Evolutionary conservation across 371 early-diverging fungal species (phyloP).

Genomic region (Apophysomyces variabilis): DNA sequence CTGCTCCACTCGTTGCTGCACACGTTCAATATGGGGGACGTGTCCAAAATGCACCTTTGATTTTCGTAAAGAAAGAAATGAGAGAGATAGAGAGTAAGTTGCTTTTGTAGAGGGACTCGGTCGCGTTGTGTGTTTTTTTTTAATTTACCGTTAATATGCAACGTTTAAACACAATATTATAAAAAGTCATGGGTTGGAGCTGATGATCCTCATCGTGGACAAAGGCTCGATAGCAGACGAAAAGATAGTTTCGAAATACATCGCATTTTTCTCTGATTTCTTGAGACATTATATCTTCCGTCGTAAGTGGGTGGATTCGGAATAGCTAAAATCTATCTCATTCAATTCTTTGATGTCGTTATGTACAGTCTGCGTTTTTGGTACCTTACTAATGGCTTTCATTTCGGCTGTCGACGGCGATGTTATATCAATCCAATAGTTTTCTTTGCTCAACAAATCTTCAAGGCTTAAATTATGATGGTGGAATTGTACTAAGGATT

Average conservation of each 20-base stretch:
- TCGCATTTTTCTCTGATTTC: slow-evolving; percentile 93
- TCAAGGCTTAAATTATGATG: slow-evolving; percentile 32
- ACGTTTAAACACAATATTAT: slow-evolving; percentile 74
- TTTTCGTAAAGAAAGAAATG: neutral
- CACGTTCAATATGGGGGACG: slow-evolving; percentile 56
- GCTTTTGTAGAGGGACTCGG: no score
- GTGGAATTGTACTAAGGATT: slow-evolving; percentile 27
- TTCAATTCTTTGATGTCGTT: neutral
- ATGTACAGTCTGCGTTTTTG: slow-evolving; percentile 9
- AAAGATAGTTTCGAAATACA: slow-evolving; percentile 84
- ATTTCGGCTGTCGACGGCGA: slow-evolving; percentile 82
- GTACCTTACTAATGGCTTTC: slow-evolving; percentile 65
- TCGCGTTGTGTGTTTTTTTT: no score
- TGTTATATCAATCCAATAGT: slow-evolving; percentile 90
- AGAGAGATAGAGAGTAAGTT: neutral
- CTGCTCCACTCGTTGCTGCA: slow-evolving; percentile 60
- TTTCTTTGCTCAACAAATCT: slow-evolving; percentile 57
- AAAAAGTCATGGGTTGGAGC: slow-evolving; percentile 78
- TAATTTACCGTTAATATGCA: slow-evolving; percentile 57
- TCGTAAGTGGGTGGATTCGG: slow-evolving; percentile 81
- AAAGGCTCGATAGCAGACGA: slow-evolving; percentile 84
- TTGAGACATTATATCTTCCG: slow-evolving; percentile 88
- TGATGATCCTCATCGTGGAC: slow-evolving; percentile 67
- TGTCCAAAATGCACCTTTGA: slow-evolving; percentile 62
- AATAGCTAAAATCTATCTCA: slow-evolving; percentile 41